These are phyloP conservation scores for Wallacemonas sp. DNA, from an alignment of 208 protist species.

Conservation along the genomic window DNA sequence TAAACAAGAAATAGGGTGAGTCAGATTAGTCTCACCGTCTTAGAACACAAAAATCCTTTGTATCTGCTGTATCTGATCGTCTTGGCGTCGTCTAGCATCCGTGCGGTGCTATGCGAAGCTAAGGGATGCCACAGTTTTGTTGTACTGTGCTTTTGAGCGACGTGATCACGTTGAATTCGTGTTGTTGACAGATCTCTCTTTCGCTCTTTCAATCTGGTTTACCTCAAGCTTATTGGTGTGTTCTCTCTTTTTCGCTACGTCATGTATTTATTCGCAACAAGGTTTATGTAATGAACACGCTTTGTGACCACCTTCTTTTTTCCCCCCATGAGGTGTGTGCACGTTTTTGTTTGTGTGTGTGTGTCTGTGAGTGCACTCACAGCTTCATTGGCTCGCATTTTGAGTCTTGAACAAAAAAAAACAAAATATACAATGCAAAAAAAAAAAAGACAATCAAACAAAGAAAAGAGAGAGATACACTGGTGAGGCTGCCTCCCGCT, in stretches of 20 bases:
- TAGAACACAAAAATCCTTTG: not conserved
- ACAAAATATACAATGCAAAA: too few species aligned
- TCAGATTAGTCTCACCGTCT: too few species aligned
- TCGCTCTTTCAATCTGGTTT: not conserved
- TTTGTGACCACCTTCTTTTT: not conserved
- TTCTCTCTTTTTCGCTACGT: not conserved
- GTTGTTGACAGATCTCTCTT: not conserved
- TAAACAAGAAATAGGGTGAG: too few species aligned
- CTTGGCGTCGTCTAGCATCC: not conserved
- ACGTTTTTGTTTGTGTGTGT: not conserved
- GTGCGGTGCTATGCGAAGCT: too few species aligned
- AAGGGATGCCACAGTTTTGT: too few species aligned
- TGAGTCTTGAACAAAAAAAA: too few species aligned
- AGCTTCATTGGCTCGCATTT: too few species aligned
- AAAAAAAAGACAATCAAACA: not conserved
- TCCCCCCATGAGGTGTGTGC: not conserved
- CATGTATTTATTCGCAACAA: conserved; percentile 7
- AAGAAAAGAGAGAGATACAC: not conserved
- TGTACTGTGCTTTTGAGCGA: too few species aligned
- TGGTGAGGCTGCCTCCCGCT: not conserved
- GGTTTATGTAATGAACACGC: conserved; percentile 2
- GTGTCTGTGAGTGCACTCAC: not conserved
- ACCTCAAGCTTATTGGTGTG: too few species aligned
- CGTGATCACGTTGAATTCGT: too few species aligned
- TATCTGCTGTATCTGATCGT: not conserved